A percentile compares a stretch with the other conserved stretches of the same genome.
These are phyloP conservation scores for Botryotinia globosa DNA, from an alignment of 2,329 filamentous ascomycete genomes.

Conservation along the genomic window DNA sequence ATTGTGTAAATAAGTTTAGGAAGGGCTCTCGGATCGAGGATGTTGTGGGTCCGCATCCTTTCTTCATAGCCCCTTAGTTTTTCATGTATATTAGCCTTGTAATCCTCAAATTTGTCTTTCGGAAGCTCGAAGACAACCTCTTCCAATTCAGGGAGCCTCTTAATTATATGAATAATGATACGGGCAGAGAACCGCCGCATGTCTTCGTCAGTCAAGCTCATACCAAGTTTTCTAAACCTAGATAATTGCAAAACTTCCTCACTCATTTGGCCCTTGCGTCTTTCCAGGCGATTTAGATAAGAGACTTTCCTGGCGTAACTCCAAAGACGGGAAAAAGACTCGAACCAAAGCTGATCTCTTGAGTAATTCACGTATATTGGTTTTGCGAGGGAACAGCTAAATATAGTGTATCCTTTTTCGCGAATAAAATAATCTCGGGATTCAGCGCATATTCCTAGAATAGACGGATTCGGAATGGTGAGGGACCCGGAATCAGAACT, in stretches of 20 bases:
- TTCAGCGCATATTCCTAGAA: not conserved
- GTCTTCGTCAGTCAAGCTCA: not conserved
- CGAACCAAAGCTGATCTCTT: not conserved
- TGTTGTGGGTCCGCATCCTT: rapidly evolving
- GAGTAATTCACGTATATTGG: not conserved
- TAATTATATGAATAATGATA: not conserved
- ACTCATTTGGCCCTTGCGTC: not conserved
- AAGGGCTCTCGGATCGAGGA: not conserved
- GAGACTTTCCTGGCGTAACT: not conserved
- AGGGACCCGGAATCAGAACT: not conserved
- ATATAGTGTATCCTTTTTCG: not conserved
- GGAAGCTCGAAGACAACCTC: not conserved
- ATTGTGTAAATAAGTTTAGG: not conserved
- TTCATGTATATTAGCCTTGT: not conserved
- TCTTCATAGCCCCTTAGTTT: not conserved
- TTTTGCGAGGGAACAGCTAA: not conserved
- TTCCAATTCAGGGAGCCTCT: not conserved
- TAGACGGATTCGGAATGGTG: not conserved
- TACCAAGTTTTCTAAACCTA: not conserved
- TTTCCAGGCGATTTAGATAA: not conserved
- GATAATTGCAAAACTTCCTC: not conserved
- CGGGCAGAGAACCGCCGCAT: not conserved
- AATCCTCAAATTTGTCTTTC: not conserved
- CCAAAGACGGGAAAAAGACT: not conserved
- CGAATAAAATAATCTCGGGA: not conserved